Conservation (phyloP, 2,329 filamentous ascomycete genomes). For the Monosporascus cannonballus region DNA sequence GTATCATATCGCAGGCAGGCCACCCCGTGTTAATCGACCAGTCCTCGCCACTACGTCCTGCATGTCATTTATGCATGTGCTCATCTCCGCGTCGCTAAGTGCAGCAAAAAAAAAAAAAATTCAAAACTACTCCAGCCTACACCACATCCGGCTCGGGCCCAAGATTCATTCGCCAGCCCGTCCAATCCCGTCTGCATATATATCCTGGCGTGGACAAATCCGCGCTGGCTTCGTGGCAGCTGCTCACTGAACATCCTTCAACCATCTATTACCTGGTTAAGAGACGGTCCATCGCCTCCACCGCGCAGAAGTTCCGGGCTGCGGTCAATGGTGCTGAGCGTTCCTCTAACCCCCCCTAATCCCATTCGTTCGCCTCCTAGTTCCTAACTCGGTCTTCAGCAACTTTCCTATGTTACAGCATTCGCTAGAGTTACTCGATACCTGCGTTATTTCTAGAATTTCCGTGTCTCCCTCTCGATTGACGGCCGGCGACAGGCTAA, state of each 20-base stretch:
- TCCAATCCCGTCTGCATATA: slow-evolving; percentile 22
- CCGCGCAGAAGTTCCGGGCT: too few species aligned
- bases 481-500: too few species aligned
- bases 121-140: slow-evolving; percentile 11
- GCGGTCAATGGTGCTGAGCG: too few species aligned
- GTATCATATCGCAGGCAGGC: too few species aligned
- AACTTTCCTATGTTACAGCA: too few species aligned
- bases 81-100: slow-evolving; percentile 17
- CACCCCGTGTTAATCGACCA: slow-evolving; percentile 8
- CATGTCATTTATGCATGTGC: slow-evolving; percentile 25
- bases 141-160: slow-evolving; percentile 20
- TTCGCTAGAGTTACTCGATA: too few species aligned
- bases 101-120: background rate
- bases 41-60: slow-evolving; percentile 15
- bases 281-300: background rate
- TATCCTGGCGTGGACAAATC: too few species aligned
- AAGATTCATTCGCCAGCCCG: slow-evolving; percentile 7
- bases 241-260: slow-evolving; percentile 6
- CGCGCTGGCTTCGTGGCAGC: background rate
- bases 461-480: too few species aligned
- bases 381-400: too few species aligned
- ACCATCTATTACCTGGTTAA: background rate
- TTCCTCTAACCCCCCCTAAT: too few species aligned
- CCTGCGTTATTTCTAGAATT: too few species aligned
- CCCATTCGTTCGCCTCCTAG: too few species aligned